These are phyloP conservation scores for Malus hybrid DNA, from an alignment of 331 rosid genomes.

Conservation along the genomic window DNA sequence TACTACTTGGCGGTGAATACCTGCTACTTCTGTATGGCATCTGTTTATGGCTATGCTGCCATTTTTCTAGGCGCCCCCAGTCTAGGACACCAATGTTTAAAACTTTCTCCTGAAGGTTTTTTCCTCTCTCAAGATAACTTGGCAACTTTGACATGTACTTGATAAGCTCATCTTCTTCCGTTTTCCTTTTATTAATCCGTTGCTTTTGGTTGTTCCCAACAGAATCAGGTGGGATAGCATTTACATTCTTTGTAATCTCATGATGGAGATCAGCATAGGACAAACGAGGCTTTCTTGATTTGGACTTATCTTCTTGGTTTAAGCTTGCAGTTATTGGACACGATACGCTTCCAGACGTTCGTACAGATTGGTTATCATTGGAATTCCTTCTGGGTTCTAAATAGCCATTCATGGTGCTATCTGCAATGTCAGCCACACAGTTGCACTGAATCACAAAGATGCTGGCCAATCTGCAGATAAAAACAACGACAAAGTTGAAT, in stretches of 20 bases:
- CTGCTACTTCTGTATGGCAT: constrained; percentile 30
- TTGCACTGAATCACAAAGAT: constrained; percentile 2
- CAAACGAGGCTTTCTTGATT: constrained; percentile 32
- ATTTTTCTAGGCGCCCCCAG: constrained; percentile 77
- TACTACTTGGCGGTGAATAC: constrained; percentile 44
- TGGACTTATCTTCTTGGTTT: constrained; percentile 36
- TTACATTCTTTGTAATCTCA: constrained; percentile 30
- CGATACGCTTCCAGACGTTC: constrained; percentile 12
- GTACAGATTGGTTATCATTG: constrained; percentile 22
- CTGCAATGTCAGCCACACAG: constrained; percentile 27
- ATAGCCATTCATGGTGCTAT: constrained; percentile 36
- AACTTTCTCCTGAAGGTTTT: constrained; percentile 49
- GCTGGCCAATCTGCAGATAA: background rate
- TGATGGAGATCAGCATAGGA: constrained; percentile 55
- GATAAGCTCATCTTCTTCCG: constrained; percentile 68
- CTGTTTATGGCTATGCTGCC: constrained; percentile 53
- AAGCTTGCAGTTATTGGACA: constrained; percentile 23
- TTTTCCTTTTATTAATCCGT: constrained; percentile 23
- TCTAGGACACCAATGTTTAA: constrained; percentile 94
- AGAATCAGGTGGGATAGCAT: constrained; percentile 23
- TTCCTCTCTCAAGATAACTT: constrained; percentile 69
- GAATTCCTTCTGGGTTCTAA: constrained; percentile 20
- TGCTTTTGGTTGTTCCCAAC: constrained; percentile 37
- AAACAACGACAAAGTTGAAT: background rate
- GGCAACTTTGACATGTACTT: constrained; percentile 88